These are phyloP conservation scores for Poronia punctata DNA, from an alignment of 495 filamentous ascomycete species.

Conservation along the genomic window DNA sequence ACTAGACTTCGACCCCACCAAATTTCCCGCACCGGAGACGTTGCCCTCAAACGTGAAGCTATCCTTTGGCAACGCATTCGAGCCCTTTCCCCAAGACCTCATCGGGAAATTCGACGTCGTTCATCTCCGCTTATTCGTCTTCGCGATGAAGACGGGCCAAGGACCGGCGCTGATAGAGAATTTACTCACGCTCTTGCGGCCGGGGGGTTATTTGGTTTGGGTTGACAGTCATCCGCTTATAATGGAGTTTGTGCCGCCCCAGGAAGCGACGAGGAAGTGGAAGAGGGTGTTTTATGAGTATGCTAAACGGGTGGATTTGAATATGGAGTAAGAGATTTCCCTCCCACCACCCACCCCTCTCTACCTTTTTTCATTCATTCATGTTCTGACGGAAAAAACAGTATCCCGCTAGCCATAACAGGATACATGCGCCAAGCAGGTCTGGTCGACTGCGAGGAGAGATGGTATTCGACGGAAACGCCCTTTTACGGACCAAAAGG, in stretches of 20 bases:
- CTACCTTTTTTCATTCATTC: neutral
- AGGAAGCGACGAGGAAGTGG: neutral
- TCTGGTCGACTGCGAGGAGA: neutral
- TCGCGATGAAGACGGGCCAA: neutral
- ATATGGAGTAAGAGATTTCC: neutral
- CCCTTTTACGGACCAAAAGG: neutral
- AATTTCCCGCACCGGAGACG: neutral
- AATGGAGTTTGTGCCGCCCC: neutral
- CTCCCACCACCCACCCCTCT: too few relatives aligned
- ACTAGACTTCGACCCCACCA: neutral
- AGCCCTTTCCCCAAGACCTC: neutral
- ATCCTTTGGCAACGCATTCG: neutral
- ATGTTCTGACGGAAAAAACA: neutral
- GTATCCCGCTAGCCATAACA: neutral
- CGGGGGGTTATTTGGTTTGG: slow-evolving; percentile 4
- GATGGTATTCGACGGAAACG: neutral
- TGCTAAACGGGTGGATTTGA: neutral
- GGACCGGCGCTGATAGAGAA: neutral
- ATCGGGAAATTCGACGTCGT: neutral
- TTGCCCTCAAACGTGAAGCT: neutral
- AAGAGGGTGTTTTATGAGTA: neutral
- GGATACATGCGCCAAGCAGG: neutral
- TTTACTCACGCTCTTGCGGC: slow-evolving; percentile 1
- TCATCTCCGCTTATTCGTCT: neutral
- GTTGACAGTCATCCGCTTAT: neutral